Percentiles rank a stretch among this genome's conserved stretches.
Conservation (phyloP, 345 rosid species). For the Combretum micranthum region DNA sequence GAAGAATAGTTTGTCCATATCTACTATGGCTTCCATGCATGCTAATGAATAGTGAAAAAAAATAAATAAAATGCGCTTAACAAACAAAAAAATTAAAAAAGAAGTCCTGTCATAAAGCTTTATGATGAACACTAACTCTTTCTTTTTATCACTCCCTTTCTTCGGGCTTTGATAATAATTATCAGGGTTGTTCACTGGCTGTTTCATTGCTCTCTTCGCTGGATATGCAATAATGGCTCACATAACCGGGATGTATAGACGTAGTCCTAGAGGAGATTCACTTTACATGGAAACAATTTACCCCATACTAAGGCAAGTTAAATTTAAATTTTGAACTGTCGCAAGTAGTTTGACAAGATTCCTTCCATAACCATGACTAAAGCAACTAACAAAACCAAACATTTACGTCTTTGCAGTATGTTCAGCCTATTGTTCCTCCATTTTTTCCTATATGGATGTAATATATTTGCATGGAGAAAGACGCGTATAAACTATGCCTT, state of each 20-base stretch:
- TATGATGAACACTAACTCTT: too few species aligned
- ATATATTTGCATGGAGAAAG: slow-evolving; percentile 88
- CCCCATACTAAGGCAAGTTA: slow-evolving; percentile 87
- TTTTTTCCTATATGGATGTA: slow-evolving; percentile 90
- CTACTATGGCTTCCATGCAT: too few species aligned
- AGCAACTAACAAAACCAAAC: too few species aligned
- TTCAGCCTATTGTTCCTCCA: slow-evolving; percentile 82
- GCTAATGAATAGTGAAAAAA: too few species aligned
- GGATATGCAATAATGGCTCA: slow-evolving; percentile 87
- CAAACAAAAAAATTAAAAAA: too few species aligned
- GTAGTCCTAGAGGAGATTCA: slow-evolving; percentile 43
- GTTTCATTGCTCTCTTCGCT: slow-evolving; percentile 77
- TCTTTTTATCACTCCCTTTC: too few species aligned
- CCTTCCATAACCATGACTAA: too few species aligned
- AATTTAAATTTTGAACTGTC: not conserved
- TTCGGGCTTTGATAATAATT: not conserved
- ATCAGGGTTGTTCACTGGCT: slow-evolving; percentile 85
- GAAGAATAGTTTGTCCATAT: too few species aligned
- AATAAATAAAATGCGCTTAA: too few species aligned
- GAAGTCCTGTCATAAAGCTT: too few species aligned
- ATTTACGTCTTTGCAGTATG: slow-evolving; percentile 56
- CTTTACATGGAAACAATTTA: slow-evolving; percentile 94
- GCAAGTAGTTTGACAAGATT: not conserved
- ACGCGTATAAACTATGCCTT: slow-evolving; percentile 87
- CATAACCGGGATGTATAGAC: slow-evolving; percentile 68